These are phyloP conservation scores for Aureobasidium sp. DNA, from an alignment of 2,329 filamentous ascomycete species.

Conservation along the genomic window DNA sequence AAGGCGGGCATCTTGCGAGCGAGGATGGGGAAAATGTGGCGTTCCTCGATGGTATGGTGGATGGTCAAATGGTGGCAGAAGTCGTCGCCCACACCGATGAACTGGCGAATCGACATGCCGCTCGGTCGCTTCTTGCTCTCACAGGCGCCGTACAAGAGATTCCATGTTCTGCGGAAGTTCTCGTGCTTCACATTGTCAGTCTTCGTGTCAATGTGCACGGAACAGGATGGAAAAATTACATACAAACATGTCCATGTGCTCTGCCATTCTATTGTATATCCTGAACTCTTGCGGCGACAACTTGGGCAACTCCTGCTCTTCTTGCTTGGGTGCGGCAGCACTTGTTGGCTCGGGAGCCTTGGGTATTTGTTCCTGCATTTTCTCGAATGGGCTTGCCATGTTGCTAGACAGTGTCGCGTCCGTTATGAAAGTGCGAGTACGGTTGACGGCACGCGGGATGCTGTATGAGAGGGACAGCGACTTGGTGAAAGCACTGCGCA, in stretches of 20 bases:
- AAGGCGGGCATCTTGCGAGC: slow-evolving; percentile 76
- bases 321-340: slow-evolving; percentile 20
- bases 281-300: slow-evolving; percentile 61
- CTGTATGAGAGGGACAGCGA: not conserved
- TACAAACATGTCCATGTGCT: slow-evolving; percentile 68
- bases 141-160: slow-evolving; percentile 60
- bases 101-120: slow-evolving; percentile 60
- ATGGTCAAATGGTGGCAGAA: slow-evolving; percentile 64
- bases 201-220: not conserved
- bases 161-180: slow-evolving; percentile 71
- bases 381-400: slow-evolving; percentile 23
- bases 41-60: slow-evolving; percentile 81
- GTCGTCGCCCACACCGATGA: slow-evolving; percentile 60
- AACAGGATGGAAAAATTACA: slow-evolving; percentile 26
- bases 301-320: slow-evolving; percentile 47
- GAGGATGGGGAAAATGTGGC: slow-evolving; percentile 70
- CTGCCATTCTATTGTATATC: slow-evolving; percentile 65
- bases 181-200: slow-evolving; percentile 39
- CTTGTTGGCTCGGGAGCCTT: slow-evolving; percentile 20
- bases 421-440: not conserved
- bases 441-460: slow-evolving; percentile 1
- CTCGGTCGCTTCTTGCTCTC: slow-evolving; percentile 51
- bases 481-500: slow-evolving; percentile 8
- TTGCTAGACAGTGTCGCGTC: slow-evolving; percentile 7
- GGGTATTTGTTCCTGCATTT: slow-evolving; percentile 24